Evolutionary conservation across 148 eudicot genomes (phyloP).

Genomic region (Persicaria maculosa): DNA sequence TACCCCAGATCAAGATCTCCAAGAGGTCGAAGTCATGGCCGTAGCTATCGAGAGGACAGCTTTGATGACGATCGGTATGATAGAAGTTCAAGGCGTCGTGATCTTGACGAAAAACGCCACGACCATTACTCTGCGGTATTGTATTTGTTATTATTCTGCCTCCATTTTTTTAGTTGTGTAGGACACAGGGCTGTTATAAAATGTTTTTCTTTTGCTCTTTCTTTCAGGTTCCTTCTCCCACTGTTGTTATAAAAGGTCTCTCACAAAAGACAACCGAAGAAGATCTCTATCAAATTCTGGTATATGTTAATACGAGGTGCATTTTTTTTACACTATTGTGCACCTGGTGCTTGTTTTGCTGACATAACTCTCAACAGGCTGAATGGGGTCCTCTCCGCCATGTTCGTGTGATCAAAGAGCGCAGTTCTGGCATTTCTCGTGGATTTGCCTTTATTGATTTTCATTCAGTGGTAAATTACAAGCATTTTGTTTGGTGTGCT

Average conservation of each 20-base stretch:
- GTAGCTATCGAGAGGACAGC: slow-evolving; percentile 80
- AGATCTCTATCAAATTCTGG: slow-evolving; percentile 90
- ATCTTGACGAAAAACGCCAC: slow-evolving; percentile 68
- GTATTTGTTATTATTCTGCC: not conserved
- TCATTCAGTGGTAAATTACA: slow-evolving; percentile 60
- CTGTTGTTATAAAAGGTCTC: slow-evolving; percentile 93
- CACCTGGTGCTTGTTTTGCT: not conserved
- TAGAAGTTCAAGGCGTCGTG: slow-evolving; percentile 63
- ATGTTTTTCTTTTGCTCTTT: slow-evolving; percentile 5
- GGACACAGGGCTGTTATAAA: not conserved
- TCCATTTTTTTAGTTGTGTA: not conserved
- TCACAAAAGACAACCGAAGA: slow-evolving; percentile 95
- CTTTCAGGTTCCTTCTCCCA: slow-evolving; percentile 77
- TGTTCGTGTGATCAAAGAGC: slow-evolving; percentile 89
- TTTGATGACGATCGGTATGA: slow-evolving; percentile 63
- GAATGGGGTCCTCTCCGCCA: slow-evolving; percentile 98
- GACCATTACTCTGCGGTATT: slow-evolving; percentile 66
- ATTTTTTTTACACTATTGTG: not conserved
- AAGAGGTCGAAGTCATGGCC: slow-evolving; percentile 68
- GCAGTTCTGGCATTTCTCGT: slow-evolving; percentile 83
- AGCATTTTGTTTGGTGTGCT: slow-evolving; percentile 13
- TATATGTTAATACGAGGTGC: slow-evolving; percentile 13
- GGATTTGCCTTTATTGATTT: slow-evolving; percentile 98
- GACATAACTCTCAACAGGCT: slow-evolving; percentile 44
- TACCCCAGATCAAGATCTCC: slow-evolving; percentile 72